phyloP scores from a whole-genome alignment of 805 yeast genomes.

The Nakazawaea peltata region DNA sequence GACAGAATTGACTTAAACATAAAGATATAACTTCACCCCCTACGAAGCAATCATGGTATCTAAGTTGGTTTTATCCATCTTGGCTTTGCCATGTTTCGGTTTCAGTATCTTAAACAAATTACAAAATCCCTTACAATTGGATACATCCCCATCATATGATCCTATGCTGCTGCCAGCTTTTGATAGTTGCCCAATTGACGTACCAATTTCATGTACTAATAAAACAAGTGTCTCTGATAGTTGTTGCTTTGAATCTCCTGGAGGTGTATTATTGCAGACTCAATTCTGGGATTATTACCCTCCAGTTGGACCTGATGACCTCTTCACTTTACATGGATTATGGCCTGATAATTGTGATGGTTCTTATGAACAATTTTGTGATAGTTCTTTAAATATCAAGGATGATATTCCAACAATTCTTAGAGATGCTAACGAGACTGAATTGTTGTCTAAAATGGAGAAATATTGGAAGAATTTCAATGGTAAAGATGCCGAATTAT shows the following conservation, averaged over 20 bases:
- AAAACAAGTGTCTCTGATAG: slow-evolving; percentile 44
- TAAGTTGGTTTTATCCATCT: no score
- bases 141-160: no score
- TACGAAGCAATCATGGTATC: no score
- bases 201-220: slow-evolving; percentile 57
- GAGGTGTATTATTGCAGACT: slow-evolving; percentile 76
- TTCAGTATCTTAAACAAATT: no score
- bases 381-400: slow-evolving; percentile 42
- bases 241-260: slow-evolving; percentile 84
- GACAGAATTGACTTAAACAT: no score
- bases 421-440: slow-evolving; percentile 35
- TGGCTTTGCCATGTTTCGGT: no score
- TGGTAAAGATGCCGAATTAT: slow-evolving; percentile 59
- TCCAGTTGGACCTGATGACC: slow-evolving; percentile 59
- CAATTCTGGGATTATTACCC: slow-evolving; percentile 92
- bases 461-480: slow-evolving; percentile 66
- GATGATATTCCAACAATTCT: slow-evolving; percentile 39
- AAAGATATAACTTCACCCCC: no score
- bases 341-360: slow-evolving; percentile 93
- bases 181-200: slow-evolving; percentile 41
- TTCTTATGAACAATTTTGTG: slow-evolving; percentile 72
- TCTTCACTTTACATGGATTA: slow-evolving; percentile 76
- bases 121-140: no score
- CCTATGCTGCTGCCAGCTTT: no score
- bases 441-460: slow-evolving; percentile 49